These are phyloP conservation scores for Nicotiana undulata DNA, from an alignment of 257 asterid species.

Conservation along the genomic window DNA sequence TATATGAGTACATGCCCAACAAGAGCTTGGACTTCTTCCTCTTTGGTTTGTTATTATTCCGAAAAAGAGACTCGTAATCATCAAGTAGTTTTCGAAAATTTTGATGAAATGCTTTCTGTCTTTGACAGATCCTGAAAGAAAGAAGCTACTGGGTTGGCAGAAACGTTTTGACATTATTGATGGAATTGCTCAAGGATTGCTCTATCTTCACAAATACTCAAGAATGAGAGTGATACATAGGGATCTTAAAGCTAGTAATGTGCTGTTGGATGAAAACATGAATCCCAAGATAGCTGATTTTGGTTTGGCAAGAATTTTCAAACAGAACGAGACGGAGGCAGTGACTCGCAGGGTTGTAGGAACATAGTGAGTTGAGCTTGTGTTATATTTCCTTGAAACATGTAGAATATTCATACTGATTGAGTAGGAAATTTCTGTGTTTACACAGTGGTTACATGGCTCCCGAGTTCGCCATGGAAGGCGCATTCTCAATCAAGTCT, in stretches of 20 bases:
- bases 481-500: conserved; percentile 53
- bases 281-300: conserved; percentile 57
- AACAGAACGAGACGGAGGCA: conserved; percentile 30
- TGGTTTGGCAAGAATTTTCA: conserved; percentile 53
- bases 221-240: conserved; percentile 44
- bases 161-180: conserved; percentile 24
- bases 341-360: conserved; percentile 43
- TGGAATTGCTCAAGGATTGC: conserved; percentile 47
- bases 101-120: neutral
- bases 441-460: conserved; percentile 59
- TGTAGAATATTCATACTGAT: neutral
- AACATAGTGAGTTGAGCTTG: conserved; percentile 35
- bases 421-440: neutral
- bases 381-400: neutral
- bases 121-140: conserved; percentile 16
- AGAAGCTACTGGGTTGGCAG: conserved; percentile 20
- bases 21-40: conserved; percentile 55
- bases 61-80: neutral
- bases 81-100: neutral
- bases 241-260: conserved; percentile 49
- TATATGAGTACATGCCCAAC: conserved; percentile 44
- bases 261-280: conserved; percentile 48
- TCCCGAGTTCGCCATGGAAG: conserved; percentile 64
- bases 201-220: conserved; percentile 52
- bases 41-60: conserved; percentile 24